Evolutionary conservation across 257 asterid genomes (phyloP).

Genomic region (Coffea eugenioides): DNA sequence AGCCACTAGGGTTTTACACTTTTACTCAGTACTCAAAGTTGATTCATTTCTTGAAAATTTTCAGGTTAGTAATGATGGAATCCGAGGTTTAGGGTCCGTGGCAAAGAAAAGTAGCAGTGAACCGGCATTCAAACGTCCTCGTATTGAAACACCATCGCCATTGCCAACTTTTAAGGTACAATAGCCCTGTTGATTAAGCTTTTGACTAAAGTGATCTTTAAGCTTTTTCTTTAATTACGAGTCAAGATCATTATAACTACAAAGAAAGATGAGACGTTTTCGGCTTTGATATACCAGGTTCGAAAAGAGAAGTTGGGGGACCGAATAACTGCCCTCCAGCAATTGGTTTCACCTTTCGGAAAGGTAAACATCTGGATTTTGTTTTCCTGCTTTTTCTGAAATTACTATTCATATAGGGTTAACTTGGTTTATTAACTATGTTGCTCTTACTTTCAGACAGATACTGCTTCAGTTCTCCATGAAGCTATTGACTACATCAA

Average conservation of each 20-base stretch:
- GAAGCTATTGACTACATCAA: slow-evolving; percentile 90
- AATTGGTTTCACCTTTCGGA: slow-evolving; percentile 96
- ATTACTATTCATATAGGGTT: not conserved
- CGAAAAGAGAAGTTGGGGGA: slow-evolving; percentile 94
- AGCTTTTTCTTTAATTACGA: slow-evolving; percentile 22
- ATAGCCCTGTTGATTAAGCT: slow-evolving; percentile 1
- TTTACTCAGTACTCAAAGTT: not conserved
- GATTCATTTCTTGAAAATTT: not conserved
- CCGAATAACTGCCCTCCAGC: slow-evolving; percentile 94
- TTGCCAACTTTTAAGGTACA: slow-evolving; percentile 74
- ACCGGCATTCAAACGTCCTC: slow-evolving; percentile 45
- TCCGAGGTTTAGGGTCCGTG: slow-evolving; percentile 12
- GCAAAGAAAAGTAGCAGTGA: slow-evolving; percentile 34
- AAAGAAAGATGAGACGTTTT: slow-evolving; percentile 37
- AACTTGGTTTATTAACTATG: not conserved
- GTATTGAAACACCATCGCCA: slow-evolving; percentile 72
- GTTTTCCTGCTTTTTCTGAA: slow-evolving; percentile 13
- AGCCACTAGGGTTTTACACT: slow-evolving; percentile 5
- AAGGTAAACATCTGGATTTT: slow-evolving; percentile 51
- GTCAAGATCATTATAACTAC: slow-evolving; percentile 18
- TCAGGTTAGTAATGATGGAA: slow-evolving; percentile 38
- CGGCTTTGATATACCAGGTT: slow-evolving; percentile 54
- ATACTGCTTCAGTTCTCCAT: slow-evolving; percentile 95
- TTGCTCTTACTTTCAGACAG: slow-evolving; percentile 53
- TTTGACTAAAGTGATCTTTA: slow-evolving; percentile 20